These are phyloP conservation scores for Lupinus albus DNA, from an alignment of 306 rosid genomes.

Conservation along the genomic window DNA sequence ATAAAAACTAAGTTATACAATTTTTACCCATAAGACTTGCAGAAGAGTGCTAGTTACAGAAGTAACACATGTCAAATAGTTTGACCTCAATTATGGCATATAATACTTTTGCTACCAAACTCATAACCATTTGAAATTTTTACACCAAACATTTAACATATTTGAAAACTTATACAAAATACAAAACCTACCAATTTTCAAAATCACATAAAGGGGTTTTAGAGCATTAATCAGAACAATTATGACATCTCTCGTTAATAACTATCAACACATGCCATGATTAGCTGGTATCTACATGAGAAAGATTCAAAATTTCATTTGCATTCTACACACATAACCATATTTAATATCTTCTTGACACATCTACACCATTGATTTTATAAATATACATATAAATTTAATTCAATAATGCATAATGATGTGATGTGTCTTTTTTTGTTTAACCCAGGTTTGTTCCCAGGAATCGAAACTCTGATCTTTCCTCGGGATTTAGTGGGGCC, in stretches of 20 bases:
- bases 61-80: neutral
- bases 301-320: neutral
- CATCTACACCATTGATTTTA: too few relatives aligned
- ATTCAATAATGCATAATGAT: too few relatives aligned
- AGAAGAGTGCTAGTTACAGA: slow-evolving; percentile 8
- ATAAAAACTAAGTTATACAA: neutral
- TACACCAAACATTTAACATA: neutral
- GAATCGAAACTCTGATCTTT: too few relatives aligned
- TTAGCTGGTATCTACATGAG: neutral
- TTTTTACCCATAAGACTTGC: neutral
- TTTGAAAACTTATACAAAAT: neutral
- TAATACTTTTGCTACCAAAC: neutral
- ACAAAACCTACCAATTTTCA: neutral
- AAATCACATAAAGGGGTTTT: neutral
- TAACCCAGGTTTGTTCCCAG: too few relatives aligned
- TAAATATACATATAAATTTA: too few relatives aligned
- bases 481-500: too few relatives aligned
- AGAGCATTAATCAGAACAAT: neutral
- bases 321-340: neutral
- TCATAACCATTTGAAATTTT: slow-evolving; percentile 2
- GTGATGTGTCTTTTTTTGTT: too few relatives aligned
- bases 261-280: neutral
- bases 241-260: neutral
- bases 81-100: neutral
- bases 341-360: neutral